These are phyloP conservation scores for Metschnikowia anglica DNA, from an alignment of 805 yeast genomes.

Conservation along the genomic window DNA sequence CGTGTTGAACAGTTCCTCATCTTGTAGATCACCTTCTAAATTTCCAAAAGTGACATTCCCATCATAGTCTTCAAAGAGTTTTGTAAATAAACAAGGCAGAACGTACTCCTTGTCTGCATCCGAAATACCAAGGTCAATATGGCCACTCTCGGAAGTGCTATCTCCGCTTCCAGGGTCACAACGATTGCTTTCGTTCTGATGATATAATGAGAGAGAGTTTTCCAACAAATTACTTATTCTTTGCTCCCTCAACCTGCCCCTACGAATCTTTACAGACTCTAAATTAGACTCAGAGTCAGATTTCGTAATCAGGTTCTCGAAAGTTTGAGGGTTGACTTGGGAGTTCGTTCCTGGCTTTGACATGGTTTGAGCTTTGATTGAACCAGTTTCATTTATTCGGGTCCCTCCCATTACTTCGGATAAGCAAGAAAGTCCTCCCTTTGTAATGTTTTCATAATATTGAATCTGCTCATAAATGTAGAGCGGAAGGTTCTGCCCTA, in stretches of 20 bases:
- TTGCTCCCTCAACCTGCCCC: constrained; percentile 11
- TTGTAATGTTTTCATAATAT: background rate
- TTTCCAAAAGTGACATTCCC: constrained; percentile 2
- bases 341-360: background rate
- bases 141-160: background rate
- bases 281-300: background rate
- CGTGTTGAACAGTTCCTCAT: background rate
- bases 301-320: too few species aligned
- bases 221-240: constrained; percentile 34
- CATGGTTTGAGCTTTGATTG: background rate
- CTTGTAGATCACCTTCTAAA: background rate
- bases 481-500: constrained; percentile 36
- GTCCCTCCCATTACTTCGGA: background rate
- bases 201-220: constrained; percentile 26
- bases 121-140: constrained; percentile 10
- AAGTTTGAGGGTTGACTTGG: background rate
- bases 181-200: background rate
- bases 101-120: constrained; percentile 38
- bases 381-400: background rate
- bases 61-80: constrained; percentile 18
- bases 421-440: background rate
- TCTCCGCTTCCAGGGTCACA: background rate
- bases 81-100: constrained; percentile 41
- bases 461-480: constrained; percentile 32
- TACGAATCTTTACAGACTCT: background rate